Percentiles rank a stretch among this genome's conserved stretches.
These are phyloP conservation scores for Lodderomyces margitis DNA, from an alignment of 1,139 yeast species.

Conservation along the genomic window DNA sequence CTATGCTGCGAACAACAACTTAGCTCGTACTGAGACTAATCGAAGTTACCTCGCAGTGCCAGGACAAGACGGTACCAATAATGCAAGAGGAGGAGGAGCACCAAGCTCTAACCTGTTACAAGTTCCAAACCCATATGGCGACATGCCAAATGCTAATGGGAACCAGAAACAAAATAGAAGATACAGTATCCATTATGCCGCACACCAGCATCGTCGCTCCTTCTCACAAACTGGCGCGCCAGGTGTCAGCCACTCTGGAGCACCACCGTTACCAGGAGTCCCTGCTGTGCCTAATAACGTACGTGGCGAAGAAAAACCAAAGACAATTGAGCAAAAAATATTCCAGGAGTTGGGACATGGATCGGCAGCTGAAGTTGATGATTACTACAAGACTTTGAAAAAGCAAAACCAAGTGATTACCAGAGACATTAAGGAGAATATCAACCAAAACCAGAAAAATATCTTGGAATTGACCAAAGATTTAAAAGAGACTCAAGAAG, in stretches of 20 bases:
- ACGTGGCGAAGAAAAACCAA: not conserved
- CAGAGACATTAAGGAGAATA: conserved; percentile 62
- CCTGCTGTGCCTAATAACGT: conserved; percentile 7
- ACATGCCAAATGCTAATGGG: conserved; percentile 11
- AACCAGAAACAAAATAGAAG: conserved; percentile 32
- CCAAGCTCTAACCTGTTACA: conserved; percentile 8
- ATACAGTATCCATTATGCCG: conserved; percentile 46
- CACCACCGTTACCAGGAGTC: conserved; percentile 41
- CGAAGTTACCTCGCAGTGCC: conserved; percentile 3
- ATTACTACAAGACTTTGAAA: conserved; percentile 58
- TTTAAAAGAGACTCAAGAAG: conserved; percentile 60
- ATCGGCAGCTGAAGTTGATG: conserved; percentile 71
- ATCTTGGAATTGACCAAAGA: conserved; percentile 68
- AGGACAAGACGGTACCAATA: not conserved
- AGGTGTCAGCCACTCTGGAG: conserved; percentile 25
- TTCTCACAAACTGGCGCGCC: conserved; percentile 19
- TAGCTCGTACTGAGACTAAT: conserved; percentile 11
- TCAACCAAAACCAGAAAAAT: conserved; percentile 71
- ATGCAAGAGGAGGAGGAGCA: not conserved
- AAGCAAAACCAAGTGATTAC: conserved; percentile 54
- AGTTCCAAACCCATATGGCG: conserved; percentile 20
- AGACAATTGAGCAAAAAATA: conserved; percentile 37
- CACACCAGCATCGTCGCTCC: conserved; percentile 34
- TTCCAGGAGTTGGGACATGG: conserved; percentile 58
- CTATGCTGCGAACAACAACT: conserved; percentile 29